Base-by-base conservation (phyloP, 1,284 basidiomycete genomes). In the Sanguinoderma infundibulare region DNA sequence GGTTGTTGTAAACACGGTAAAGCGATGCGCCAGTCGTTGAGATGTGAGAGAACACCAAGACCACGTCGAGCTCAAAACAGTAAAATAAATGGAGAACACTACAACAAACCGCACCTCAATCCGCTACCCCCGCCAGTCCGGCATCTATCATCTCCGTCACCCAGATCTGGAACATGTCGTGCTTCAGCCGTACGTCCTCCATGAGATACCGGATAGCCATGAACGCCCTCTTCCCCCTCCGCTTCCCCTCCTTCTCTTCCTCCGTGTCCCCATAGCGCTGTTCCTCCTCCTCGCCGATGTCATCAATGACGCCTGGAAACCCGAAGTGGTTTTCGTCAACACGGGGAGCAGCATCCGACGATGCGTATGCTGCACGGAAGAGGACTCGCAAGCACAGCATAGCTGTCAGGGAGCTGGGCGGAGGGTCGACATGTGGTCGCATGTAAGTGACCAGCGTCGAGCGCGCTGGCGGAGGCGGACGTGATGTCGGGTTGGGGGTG, bases 281-380 rank as follows among this genome's bases (percentile, higher is more conserved):
- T 55, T 79, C 78, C 36, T 72, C 67, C 44, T 84, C 84, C 49
- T 81, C 77, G 17, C 87, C 88, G 12, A 84, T 86, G 20, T 91
- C 89, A 65, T 90, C 89, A 38, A 89, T 79, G 50, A 89, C 57
- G 0, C 89, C 91, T 6, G 91, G 92, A 73, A 94, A 94, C 3
- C 91, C 91, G 73, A 93, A 94, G 67, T 91, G 90, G 62, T 93
- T 89, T 9, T 83, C 87, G 70, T 93, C 91, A 2, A 82, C 85
- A 14, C 89, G 81, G 15, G 91, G 91, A 0, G 91, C 91, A 30
- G 83, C 81, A 63, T 91, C 90, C 1, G 75, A 73, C 3, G 88
- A 84, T 15, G 88, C 87, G 67, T 92, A 92, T 1, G 91, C 86
- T 2, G 85, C 83, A 34, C 90, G 83, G 73, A 91, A 94, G 17